Evolutionary conservation across 805 yeast genomes (phyloP).

Genomic region (Danielia oregonensis): DNA sequence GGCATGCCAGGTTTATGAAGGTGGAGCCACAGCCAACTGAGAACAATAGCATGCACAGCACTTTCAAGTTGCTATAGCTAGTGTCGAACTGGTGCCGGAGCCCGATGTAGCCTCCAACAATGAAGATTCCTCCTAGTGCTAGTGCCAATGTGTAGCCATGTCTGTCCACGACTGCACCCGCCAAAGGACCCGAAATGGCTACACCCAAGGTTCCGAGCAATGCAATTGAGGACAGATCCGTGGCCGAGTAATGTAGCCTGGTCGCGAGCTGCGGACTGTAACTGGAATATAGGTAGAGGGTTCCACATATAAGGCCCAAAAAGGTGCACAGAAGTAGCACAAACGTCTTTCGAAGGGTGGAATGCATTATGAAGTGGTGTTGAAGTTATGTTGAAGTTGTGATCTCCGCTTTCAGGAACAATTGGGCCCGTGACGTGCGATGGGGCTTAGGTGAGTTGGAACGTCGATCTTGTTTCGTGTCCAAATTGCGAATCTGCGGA

Average conservation of each 20-base stretch:
- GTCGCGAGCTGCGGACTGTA: slow-evolving; percentile 74
- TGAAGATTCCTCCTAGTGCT: slow-evolving; percentile 45
- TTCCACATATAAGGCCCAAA: slow-evolving; percentile 63
- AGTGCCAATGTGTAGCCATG: slow-evolving; percentile 56
- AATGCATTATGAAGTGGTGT: slow-evolving; percentile 6
- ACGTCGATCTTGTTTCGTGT: too few relatives aligned
- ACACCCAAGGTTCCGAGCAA: slow-evolving; percentile 67
- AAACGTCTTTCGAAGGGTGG: slow-evolving; percentile 18
- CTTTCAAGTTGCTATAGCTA: slow-evolving; percentile 32
- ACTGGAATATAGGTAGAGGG: slow-evolving; percentile 70
- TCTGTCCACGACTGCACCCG: slow-evolving; percentile 62
- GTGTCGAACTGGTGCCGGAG: slow-evolving; percentile 48
- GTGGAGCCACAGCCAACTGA: slow-evolving; percentile 70
- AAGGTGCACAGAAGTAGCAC: slow-evolving; percentile 24
- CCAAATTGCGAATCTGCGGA: too few relatives aligned
- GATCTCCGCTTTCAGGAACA: too few relatives aligned
- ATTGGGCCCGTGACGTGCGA: too few relatives aligned
- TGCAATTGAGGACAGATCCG: slow-evolving; percentile 62
- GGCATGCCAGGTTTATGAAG: slow-evolving; percentile 56
- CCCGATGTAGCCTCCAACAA: slow-evolving; percentile 54
- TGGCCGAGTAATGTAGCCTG: slow-evolving; percentile 53
- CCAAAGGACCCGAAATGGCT: slow-evolving; percentile 60
- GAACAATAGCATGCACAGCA: slow-evolving; percentile 46
- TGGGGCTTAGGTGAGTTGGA: too few relatives aligned
- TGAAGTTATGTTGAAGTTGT: not conserved